Conservation (phyloP, 768 basidiomycete genomes). For the Guyanaporus albipodus region DNA sequence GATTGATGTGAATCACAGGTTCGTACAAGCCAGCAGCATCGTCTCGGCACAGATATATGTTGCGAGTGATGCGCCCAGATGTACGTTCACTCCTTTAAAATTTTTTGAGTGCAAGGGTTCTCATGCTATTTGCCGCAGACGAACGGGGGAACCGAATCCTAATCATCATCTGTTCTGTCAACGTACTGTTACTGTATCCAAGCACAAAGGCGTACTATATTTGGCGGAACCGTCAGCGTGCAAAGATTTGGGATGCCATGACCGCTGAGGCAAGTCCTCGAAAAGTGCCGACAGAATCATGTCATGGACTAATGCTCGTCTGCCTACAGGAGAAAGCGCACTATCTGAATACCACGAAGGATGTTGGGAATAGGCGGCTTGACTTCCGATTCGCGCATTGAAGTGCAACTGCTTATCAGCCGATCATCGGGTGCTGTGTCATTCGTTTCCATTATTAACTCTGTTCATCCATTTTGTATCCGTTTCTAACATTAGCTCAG, state of each 20-base stretch:
- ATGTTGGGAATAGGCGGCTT: conserved; percentile 55
- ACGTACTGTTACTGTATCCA: conserved; percentile 50
- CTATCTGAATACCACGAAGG: conserved; percentile 40
- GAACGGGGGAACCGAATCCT: conserved; percentile 56
- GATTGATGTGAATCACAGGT: conserved; percentile 19
- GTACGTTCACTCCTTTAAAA: conserved; percentile 31
- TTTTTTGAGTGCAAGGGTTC: too few relatives aligned
- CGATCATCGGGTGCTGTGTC: too few relatives aligned
- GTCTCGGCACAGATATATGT: conserved; percentile 57
- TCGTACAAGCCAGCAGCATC: conserved; percentile 41
- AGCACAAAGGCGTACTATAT: conserved; percentile 51
- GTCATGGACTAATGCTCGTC: not conserved
- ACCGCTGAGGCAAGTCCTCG: conserved; percentile 38
- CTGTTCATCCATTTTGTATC: too few relatives aligned
- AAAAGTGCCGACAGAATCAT: not conserved
- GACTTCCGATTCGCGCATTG: conserved; percentile 63
- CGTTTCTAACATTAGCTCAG: too few relatives aligned
- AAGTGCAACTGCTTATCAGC: too few relatives aligned
- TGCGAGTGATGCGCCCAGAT: conserved; percentile 52
- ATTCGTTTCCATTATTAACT: too few relatives aligned
- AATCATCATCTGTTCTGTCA: conserved; percentile 48
- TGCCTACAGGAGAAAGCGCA: conserved; percentile 47
- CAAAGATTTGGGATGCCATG: conserved; percentile 56
- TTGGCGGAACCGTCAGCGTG: conserved; percentile 56
- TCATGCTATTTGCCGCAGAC: conserved; percentile 31